Evolutionary conservation across 805 yeast genomes (phyloP), one percentile per base, ranked within the genome.

Genomic region (Candida coquimbonensis): DNA sequence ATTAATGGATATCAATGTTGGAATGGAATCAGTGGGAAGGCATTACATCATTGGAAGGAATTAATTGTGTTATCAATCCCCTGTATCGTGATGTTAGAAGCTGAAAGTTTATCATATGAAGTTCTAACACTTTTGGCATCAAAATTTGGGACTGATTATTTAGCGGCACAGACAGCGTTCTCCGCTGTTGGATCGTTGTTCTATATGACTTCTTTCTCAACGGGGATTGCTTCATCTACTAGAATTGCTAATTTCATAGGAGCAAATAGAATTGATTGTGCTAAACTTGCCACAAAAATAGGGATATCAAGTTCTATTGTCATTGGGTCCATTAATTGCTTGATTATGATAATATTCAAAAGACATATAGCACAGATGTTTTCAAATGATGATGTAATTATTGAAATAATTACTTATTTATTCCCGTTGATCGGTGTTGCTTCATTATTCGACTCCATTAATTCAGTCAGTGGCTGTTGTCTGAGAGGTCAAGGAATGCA

Each of bases 401-500:
- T 82, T 21, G 53, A 59, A 0, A 63, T 77, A 40, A 77, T 82
- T n/a, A 70, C 70, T 13, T 53, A 58, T n/a, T 70, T 82, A 7
- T 61, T 87, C 41, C 81, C 83, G 0, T 62, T 83, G 36, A 79
- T 83, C 26, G 87, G 87, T 2, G 42, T 78, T 25, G 77, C 83
- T 54, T 93, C 87, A 58, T 58, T 84, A 35, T 73, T 78, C 43
- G 96, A 89, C 61, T 73, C 86, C 4, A 59, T 80, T 42, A 86
- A 85, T 54, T 85, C 87, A 4, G 77, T 85, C 8, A 73, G 81
- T 13, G 95, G 93, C 3, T 91, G 96, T 0, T 72, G 89, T 25
- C 68, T 89, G 49, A 71, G 96, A 50, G 95, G 95, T 19, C 95
- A 86, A 64, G 95, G 96, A 6, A 73, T 85, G 57, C 96, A 88